Evolutionary conservation across 345 rosid genomes (phyloP), one percentile per base, ranked within the genome.

Genomic region (Syzygium oleosum): DNA sequence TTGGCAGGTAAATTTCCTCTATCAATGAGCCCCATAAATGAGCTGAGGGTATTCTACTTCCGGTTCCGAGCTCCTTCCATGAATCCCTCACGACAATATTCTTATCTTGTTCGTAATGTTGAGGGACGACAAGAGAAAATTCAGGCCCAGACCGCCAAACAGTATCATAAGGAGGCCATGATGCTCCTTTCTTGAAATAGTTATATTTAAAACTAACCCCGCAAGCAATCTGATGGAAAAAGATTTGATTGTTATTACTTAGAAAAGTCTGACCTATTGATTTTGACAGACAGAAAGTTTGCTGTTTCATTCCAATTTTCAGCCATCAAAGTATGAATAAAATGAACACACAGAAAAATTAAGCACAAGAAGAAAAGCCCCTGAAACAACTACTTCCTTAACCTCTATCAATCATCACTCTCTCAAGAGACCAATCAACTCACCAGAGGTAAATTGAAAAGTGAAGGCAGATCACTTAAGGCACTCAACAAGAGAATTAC

Each of bases 61-160:
- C 86, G 41, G 87, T 78, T 38, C 89, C 91, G 91, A 73, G 86
- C 89, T 93, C 92, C 89, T 88, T 90, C 99, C 99, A 97, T n/a
- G 92, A 93, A 95, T 97, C 99, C 91, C 96, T 96, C 85, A 96
- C 94, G 86, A 92, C 22, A 51, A 95, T 52, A 85, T 92, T 92
- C 85, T 87, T 65, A 77, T 94, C 95, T 80, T 88, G 88, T 63
- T 89, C 90, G 90, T 87, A 63, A 87, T 63, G 87, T 78, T 89
- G 85, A 52, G 99, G 99, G 73, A 95, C 89, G 54, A 94, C 90
- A 77, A 97, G 84, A 49, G 99, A 96, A 93, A 93, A 94, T 84
- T 94, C 92, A 68, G 99, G 99, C 78, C 99, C 98, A 38, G 94
- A 92, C 91, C 99, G 95, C 99, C 98, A 96, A 58, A 90, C 88